Evolutionary conservation across 2,329 filamentous ascomycete genomes (phyloP), one percentile per base, ranked within the genome.

Genomic region (Ceratocystis albifundus): DNA sequence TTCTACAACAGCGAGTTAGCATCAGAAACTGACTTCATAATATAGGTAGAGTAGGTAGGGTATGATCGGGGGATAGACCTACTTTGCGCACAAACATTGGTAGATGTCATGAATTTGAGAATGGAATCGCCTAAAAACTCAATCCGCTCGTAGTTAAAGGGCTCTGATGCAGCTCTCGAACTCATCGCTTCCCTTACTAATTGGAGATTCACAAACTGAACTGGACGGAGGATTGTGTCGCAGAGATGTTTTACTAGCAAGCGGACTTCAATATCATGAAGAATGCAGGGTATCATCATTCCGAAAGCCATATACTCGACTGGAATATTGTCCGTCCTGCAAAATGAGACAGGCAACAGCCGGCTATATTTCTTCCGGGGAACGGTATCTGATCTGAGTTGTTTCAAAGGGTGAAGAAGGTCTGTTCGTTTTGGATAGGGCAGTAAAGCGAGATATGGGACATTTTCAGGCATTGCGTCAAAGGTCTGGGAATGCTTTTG

Each of bases 121-220:
- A 96, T 79, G 0, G 85, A 85, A 71, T 97, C 93, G 0, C 94
- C 94, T 0, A 96, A 77, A 70, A 95, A 95, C 73, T 97, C 94
- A 0, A 96, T 77, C 2, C 88, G 80, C 71, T 97, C 88, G 72
- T 96, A 96, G 69, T 96, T 82, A 0, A 79, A 80, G 0, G 76
- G 73, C 61, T 86, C 84, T 1, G 74, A 72, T 0, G 89, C 84
- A 1, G 79, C 79, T 0, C 86, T 83, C 0, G 89, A 79, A 63
- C 82, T 88, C 62, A 95, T 86, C 0, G 92, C 90, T 8, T 84
- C 85, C 1, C 85, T 73, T 0, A 95, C 72, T 44, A 88, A 76
- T 0, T 76, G 74, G 2, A 83, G 69, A 69, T 88, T 74, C 0
- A 74, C 73, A 45, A 93, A 81, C 0, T 73, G 72, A 0, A 90